A percentile compares a stretch with the other conserved stretches of the same genome.
phyloP scores from a whole-genome alignment of 768 basidiomycete genomes.

The Rhodotorula taiwanensis region DNA sequence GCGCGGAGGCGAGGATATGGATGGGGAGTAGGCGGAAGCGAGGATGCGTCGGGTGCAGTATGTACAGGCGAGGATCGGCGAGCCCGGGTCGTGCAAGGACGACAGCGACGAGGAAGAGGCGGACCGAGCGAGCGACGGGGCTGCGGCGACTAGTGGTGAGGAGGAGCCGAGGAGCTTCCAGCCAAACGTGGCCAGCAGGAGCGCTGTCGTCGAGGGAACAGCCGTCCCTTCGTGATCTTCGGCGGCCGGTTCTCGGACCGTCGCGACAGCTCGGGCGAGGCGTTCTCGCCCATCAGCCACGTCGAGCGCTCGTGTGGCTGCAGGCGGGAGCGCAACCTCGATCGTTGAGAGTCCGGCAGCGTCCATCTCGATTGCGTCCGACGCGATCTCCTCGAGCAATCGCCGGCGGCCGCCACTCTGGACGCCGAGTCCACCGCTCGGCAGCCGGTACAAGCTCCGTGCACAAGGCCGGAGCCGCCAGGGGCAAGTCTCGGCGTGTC shows the following conservation, averaged over 20 bases:
- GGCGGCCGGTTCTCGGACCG: not conserved
- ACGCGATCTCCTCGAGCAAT: conserved; percentile 14
- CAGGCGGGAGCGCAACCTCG: not conserved
- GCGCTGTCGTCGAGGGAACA: not conserved
- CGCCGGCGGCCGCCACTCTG: conserved; percentile 8
- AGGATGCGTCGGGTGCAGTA: conserved; percentile 23
- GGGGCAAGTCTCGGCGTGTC: conserved; percentile 19
- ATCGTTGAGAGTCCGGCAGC: not conserved
- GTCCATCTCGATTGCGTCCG: conserved; percentile 9
- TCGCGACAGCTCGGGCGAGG: not conserved
- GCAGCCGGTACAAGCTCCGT: conserved; percentile 10
- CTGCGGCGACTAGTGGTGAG: too few relatives aligned
- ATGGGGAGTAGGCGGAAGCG: conserved; percentile 14
- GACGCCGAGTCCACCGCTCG: conserved; percentile 11
- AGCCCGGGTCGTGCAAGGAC: not conserved
- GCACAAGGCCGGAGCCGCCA: conserved; percentile 27
- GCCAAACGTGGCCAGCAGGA: conserved; percentile 26
- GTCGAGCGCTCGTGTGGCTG: not conserved
- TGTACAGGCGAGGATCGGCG: conserved; percentile 13
- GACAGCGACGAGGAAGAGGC: conserved; percentile 12
- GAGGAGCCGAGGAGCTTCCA: conserved; percentile 7
- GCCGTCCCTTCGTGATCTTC: not conserved
- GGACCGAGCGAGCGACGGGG: conserved; percentile 12
- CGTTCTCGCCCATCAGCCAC: not conserved
- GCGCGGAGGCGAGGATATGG: not conserved